Evolutionary conservation across 2,329 filamentous ascomycete species (phyloP).

Genomic region (Orbilia javanica): DNA sequence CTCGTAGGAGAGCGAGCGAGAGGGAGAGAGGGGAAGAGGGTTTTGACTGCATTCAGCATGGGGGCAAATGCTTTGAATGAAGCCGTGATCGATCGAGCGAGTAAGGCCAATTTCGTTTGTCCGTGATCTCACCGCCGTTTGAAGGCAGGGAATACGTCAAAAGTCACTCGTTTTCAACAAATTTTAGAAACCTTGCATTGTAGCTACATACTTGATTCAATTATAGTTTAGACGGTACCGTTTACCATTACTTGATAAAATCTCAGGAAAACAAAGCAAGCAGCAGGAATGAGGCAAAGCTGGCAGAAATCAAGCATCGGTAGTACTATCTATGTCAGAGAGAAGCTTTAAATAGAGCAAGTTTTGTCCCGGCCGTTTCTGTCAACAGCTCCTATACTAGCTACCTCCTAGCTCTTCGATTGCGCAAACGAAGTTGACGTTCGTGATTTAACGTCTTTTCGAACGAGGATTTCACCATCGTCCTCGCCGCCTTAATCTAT

Average conservation of each 20-base stretch:
- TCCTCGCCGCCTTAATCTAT: too few relatives aligned
- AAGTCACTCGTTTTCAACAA: slow-evolving; percentile 33
- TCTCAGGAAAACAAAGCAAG: too few relatives aligned
- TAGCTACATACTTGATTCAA: not conserved
- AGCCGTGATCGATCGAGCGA: slow-evolving; percentile 10
- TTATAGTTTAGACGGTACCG: slow-evolving; percentile 8
- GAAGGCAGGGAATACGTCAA: slow-evolving; percentile 51
- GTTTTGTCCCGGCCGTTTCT: slow-evolving; percentile 9
- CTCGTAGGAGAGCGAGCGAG: slow-evolving; percentile 24
- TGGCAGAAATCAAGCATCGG: not conserved
- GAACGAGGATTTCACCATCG: slow-evolving; percentile 46
- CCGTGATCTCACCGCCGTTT: slow-evolving; percentile 54
- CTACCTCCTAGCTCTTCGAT: not conserved
- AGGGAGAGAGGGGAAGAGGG: not conserved
- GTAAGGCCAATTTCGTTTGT: slow-evolving; percentile 27
- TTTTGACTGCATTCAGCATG: slow-evolving; percentile 34
- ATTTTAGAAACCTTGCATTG: slow-evolving; percentile 31
- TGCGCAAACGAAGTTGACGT: slow-evolving; percentile 20
- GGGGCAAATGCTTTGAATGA: slow-evolving; percentile 27
- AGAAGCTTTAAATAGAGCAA: slow-evolving; percentile 51
- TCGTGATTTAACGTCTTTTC: slow-evolving; percentile 48
- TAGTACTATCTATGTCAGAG: too few relatives aligned
- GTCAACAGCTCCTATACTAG: too few relatives aligned
- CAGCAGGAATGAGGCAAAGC: not conserved
- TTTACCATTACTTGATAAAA: not conserved